Base-by-base conservation (phyloP, 176 grass and related monocot genomes). In the Carex kokanica region DNA sequence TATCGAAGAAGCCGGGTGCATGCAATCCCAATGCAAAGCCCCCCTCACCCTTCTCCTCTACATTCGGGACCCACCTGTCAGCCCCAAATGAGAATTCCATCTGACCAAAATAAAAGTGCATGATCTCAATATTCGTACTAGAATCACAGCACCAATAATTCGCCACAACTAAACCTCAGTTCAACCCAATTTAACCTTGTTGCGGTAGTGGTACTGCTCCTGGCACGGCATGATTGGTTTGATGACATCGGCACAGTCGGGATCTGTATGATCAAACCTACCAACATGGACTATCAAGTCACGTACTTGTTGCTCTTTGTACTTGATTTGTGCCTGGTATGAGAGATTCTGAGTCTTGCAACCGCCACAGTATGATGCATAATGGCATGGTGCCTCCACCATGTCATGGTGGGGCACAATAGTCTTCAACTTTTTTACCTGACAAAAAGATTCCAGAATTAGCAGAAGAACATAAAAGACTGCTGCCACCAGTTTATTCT, bases 11-110 rank as follows among this genome's bases (percentile, higher is more conserved):
- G 17, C 97, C 91, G 27, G 93, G 93, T 5, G 91, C 97, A 75
- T 96, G 97, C 67, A 99, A 88, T 68, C 93, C 97, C 79, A 99
- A 92, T 0, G 88, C 87, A 89, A 79, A 89, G 13, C 70, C 61
- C 78, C 81, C 53, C 55, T 81, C 57, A 23, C 32, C 40, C 51
- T 77, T 74, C 61, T 88, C 83, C 51, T 81, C 83, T 72, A 88
- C 13, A 74, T 88, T 59, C 60, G 84, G 88, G 81, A 95, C 73
- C 93, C 93, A 99, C 85, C 86, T 99, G 74, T 93, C 87, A 7
- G 87, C 72, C 60, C 96, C 96, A 88, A 99, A 95, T 36, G 93
- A 99, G 83, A 99, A 99, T 83, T 99, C 96, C 96, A 99, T 99
- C 96, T 99, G 43, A 40, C 32, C 53, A 85, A 81, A 90, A 78